Base-by-base conservation (phyloP, 768 basidiomycete species). In the Cystobasidium tubakii region DNA sequence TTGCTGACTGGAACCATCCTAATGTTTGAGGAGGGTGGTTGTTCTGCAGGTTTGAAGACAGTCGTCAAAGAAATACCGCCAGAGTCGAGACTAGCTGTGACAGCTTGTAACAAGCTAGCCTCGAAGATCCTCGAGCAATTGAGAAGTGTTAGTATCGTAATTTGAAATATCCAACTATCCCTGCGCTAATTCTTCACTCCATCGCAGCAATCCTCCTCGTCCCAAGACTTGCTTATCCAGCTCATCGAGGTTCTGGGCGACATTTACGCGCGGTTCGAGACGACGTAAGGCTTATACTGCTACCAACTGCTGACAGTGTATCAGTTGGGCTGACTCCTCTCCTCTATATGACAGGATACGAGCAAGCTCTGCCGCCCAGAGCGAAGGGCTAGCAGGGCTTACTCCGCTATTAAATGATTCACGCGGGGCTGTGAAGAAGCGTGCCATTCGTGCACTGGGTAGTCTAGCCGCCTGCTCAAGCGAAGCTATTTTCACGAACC, bases 51-150 rank as follows among this genome's bases (percentile, higher is more conserved):
- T 3, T 84, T 99, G 73, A 98, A 97, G 83, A 95, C 92, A 1
- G 93, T 98, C 77, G 92, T 93, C 2, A 86, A 89, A 21, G 93
- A 97, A 81, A 84, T 98, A 63, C 90, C 91, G 10, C 86, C 87
- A 4, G 90, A 90, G 76, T 88, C 90, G 66, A 88, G 87, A 78
- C 87, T 94, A 72, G 89, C 89, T 0, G 84, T 84, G 0, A 88
- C 88, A 50, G 90, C 90, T 39, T 92, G 91, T 78, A 87, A 87
- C 54, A 92, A 90, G 82, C 83, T 97, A 62, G 88, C 90, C 1
- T 90, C 92, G 9, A 90, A 90, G 80, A 84, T 96, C 7, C 85
- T 97, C 13, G 84, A 82, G 1, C 91, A 94, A 78, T 84, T 95
- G 21, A 83, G 87, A 62, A 90, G 87, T 78, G 94, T 92, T 79